These are phyloP conservation scores for Brassica juncea DNA, from an alignment of 345 rosid genomes.

Conservation along the genomic window DNA sequence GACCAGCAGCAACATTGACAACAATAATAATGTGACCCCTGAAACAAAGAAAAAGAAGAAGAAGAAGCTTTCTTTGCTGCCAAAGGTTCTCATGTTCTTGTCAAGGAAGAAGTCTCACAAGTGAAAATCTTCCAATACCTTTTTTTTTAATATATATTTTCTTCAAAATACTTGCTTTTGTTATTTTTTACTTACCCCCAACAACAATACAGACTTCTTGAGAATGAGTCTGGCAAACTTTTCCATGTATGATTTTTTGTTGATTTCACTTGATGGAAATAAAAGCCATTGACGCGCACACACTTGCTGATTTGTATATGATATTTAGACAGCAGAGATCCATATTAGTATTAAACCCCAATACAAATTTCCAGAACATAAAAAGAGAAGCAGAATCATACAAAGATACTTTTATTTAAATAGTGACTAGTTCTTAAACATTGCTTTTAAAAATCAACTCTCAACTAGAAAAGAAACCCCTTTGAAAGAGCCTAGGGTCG, in stretches of 20 bases:
- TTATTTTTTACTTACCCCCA: constrained; percentile 3
- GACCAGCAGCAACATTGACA: constrained; percentile 5
- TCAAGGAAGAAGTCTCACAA: constrained; percentile 59
- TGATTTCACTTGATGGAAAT: constrained; percentile 20
- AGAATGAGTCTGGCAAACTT: constrained; percentile 35
- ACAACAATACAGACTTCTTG: constrained; percentile 21
- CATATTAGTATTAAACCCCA: constrained; percentile 21
- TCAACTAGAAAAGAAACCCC: constrained; percentile 27
- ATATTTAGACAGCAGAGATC: not conserved
- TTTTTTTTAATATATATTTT: not conserved
- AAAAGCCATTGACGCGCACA: constrained; percentile 16
- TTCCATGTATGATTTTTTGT: constrained; percentile 10
- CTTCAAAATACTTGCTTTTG: not conserved
- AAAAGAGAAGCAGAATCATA: not conserved
- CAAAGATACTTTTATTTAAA: constrained; percentile 23
- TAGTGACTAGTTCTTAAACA: constrained; percentile 20
- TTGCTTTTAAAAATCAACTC: not conserved
- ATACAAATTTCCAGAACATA: not conserved
- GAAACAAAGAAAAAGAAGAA: constrained; percentile 47
- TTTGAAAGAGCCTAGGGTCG: not conserved
- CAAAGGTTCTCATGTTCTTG: constrained; percentile 69
- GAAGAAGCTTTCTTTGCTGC: constrained; percentile 74
- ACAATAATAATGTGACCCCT: constrained; percentile 29
- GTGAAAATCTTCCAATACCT: constrained; percentile 8
- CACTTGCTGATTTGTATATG: not conserved